Evolutionary conservation across 1,284 basidiomycete genomes (phyloP), one percentile per base, ranked within the genome.

Genomic region (Cutaneotrichosporon arboriforme): DNA sequence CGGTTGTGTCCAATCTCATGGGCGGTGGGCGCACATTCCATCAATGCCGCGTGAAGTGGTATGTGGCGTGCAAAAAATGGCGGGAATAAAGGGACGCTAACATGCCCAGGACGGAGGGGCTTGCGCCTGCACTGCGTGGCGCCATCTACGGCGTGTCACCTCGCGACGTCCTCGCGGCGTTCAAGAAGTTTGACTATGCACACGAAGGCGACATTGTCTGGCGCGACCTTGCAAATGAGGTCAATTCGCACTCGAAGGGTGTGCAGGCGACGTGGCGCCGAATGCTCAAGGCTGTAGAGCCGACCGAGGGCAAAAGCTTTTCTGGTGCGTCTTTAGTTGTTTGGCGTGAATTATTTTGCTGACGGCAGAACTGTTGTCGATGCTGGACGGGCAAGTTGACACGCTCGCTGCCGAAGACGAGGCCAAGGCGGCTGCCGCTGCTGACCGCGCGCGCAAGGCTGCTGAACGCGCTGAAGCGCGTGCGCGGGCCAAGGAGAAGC

Each of bases 41-140:
- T 49, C 62, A 65, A 51, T 64, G 63, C 38, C 47, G 67, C 31
- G 64, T 65, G 54, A 67, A 68, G 50, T 68, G 67, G 67, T 50
- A 14, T 23, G 17, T 17, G n/a, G 26, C n/a, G 49, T 21, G 31
- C 4, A 15, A 17, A 9, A n/a, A 8, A 0, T 8, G 20, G 15
- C 10, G 2, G 9, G 34, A 14, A 23, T 39, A n/a, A n/a, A n/a
- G n/a, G n/a, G n/a, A n/a, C n/a, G 46, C 46, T 42, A 13, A 41
- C 5, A 26, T 35, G 10, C 5, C n/a, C 20, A 54, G 49, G 53
- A 44, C 45, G 36, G 56, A 57, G 44, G 39, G 35, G 34, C 47
- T 51, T 41, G 40, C 39, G n/a, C 54, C 49, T 9, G 31, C 31
- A n/a, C 46, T 55, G 9, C 20, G 33, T 14, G 54, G 49, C 5